Base-by-base conservation (phyloP, 78 protist genomes). In the Mastigamoeba balamuthi region DNA sequence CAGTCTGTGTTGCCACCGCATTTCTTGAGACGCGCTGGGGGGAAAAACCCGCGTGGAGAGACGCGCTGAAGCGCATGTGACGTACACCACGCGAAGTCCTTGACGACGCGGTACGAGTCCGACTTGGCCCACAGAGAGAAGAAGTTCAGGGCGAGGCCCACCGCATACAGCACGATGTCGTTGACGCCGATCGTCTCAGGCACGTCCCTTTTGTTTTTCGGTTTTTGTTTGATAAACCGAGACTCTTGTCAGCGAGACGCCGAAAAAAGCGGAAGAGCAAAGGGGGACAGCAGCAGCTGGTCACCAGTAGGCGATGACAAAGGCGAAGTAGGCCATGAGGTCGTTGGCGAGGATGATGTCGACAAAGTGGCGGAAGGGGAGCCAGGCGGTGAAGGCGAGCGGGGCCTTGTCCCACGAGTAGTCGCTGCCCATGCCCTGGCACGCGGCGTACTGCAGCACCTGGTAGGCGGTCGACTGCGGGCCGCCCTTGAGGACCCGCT, bases 31-130 rank as follows among this genome's bases (percentile, higher is more conserved):
- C 53, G 28, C 53, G 10, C 10, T 10, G 10, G 53, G 10, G 10
- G 8, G 53, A 44, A 65, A 2, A 2, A 1, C 23, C 35, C 39
- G 38, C 4, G 28, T 3, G 10, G 3, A 69, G 10, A n/a, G 27
- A 2, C 8, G 9, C 73, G 1, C 28, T 9, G 3, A 3, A 2
- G 1, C 3, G 7, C 9, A 1, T 2, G 28, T 1, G 4, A 76
- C 73, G n/a, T 70, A 80, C 80, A 91, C 95, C 95, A 92, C 4
- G 95, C 95, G 33, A 74, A 92, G 75, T 89, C 91, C 70, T 88
- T 88, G 38, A 92, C 78, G 4, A 89, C 93, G 64, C 95, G 88
- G 58, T 73, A 83, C 1, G 95, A 92, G 74, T 92, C 95, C 37
- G 85, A 37, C 81, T 92, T 92, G 41, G 91, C 87, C 91, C 91